A percentile compares a stretch with the other conserved stretches of the same genome.
phyloP scores from a whole-genome alignment of 2,329 filamentous ascomycete species.

The Zymoseptoria passerinii region DNA sequence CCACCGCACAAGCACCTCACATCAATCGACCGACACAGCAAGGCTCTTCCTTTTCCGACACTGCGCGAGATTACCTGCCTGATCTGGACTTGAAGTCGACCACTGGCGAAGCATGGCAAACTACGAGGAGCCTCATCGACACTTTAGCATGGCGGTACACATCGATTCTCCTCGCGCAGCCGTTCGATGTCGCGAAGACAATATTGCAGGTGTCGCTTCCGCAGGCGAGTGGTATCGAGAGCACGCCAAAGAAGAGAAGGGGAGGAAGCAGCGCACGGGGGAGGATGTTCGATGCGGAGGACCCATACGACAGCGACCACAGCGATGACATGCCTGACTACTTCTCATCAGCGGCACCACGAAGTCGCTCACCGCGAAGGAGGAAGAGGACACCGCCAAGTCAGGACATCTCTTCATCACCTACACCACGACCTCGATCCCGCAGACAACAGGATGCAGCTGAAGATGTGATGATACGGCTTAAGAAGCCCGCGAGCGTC shows the following conservation, averaged over 20 bases:
- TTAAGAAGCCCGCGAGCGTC: constrained; percentile 71
- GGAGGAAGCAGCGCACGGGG: constrained; percentile 15
- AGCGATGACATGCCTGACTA: constrained; percentile 61
- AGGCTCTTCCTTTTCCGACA: constrained; percentile 42
- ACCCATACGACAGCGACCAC: constrained; percentile 12
- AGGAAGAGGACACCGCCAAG: constrained; percentile 23
- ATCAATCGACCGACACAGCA: constrained; percentile 2
- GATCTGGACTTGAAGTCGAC: constrained; percentile 58
- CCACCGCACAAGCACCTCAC: constrained; percentile 8
- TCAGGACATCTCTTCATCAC: constrained; percentile 19
- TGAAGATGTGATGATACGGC: constrained; percentile 50
- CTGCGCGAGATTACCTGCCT: constrained; percentile 76
- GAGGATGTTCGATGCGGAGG: constrained; percentile 14
- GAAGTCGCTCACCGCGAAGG: constrained; percentile 40
- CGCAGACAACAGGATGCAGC: constrained; percentile 16
- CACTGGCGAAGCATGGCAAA: constrained; percentile 27
- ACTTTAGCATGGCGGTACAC: constrained; percentile 88
- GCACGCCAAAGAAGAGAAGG: constrained; percentile 24
- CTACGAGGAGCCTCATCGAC: constrained; percentile 66
- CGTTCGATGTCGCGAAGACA: constrained; percentile 94
- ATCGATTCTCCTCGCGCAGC: constrained; percentile 80
- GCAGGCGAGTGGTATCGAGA: constrained; percentile 26
- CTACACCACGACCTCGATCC: constrained; percentile 23
- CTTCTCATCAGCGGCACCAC: constrained; percentile 64
- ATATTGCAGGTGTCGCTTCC: constrained; percentile 68